Evolutionary conservation across 2,329 filamentous ascomycete species (phyloP).

Genomic region (Ceratocystis huliohia): DNA sequence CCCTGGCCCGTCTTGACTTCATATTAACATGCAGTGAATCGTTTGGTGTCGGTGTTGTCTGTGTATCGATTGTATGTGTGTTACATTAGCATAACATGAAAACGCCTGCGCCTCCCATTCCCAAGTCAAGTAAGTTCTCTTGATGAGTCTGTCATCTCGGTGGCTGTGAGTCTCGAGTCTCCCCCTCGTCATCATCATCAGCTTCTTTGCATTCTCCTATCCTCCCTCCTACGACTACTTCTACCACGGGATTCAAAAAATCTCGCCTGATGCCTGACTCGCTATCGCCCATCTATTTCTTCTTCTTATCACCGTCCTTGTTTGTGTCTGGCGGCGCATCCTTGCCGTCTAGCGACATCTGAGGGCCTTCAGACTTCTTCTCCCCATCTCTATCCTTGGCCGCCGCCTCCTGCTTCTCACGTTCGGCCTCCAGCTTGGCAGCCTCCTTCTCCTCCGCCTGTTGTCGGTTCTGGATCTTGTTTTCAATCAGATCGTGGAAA

Average conservation of each 20-base stretch:
- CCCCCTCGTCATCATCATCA: background rate
- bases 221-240: no score
- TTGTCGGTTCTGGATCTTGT: constrained; percentile 98
- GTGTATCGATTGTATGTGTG: constrained; percentile 12
- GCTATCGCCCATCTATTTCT: constrained; percentile 28
- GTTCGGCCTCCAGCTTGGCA: constrained; percentile 58
- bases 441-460: constrained; percentile 91
- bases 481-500: constrained; percentile 98
- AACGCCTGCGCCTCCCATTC: constrained; percentile 14
- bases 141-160: constrained; percentile 9
- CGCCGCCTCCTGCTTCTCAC: constrained; percentile 43
- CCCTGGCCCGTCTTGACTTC: background rate
- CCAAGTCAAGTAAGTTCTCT: background rate
- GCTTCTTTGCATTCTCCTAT: background rate
- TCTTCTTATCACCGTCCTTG: constrained; percentile 42
- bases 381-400: constrained; percentile 29
- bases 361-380: constrained; percentile 35
- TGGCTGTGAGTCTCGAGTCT: constrained; percentile 10
- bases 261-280: no score
- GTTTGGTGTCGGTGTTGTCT: background rate
- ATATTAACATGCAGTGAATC: constrained; percentile 1
- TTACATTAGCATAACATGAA: constrained; percentile 16
- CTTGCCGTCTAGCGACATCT: constrained; percentile 22
- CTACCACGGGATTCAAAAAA: background rate
- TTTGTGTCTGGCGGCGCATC: constrained; percentile 45